Percentiles rank a stretch among this genome's conserved stretches.
phyloP scores from a whole-genome alignment of 352 stramenopile genomes.

The Phytophthora pinifolia region DNA sequence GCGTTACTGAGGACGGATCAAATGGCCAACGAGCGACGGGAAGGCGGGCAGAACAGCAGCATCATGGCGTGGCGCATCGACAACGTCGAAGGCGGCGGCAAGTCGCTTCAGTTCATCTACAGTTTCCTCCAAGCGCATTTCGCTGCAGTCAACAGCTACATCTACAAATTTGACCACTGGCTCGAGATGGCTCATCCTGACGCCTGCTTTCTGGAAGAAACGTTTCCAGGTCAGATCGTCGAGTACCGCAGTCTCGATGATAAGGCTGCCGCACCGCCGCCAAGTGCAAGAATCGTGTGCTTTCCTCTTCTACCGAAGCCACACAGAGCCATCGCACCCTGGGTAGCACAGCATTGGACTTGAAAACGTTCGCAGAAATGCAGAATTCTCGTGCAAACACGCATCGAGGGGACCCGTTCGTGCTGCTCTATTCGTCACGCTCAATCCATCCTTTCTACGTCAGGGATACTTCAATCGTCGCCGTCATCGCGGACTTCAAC shows the following conservation, averaged over 20 bases:
- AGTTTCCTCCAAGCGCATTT: constrained; percentile 45
- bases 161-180: constrained; percentile 91
- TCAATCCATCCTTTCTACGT: constrained; percentile 3
- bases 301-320: constrained; percentile 84
- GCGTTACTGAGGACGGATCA: constrained; percentile 56
- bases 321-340: constrained; percentile 46
- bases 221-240: constrained; percentile 52
- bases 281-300: constrained; percentile 57
- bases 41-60: constrained; percentile 73
- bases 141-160: constrained; percentile 36
- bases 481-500: constrained; percentile 32
- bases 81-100: not conserved
- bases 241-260: constrained; percentile 63
- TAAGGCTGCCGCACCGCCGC: constrained; percentile 19
- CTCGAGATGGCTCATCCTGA: constrained; percentile 61
- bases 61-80: constrained; percentile 58
- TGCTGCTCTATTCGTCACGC: constrained; percentile 18
- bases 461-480: constrained; percentile 17
- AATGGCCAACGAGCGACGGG: constrained; percentile 71
- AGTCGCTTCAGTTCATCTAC: constrained; percentile 33
- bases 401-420: constrained; percentile 2
- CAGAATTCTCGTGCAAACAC: not conserved
- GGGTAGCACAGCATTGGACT: constrained; percentile 53
- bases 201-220: constrained; percentile 43
- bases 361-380: constrained; percentile 2